A percentile compares a stretch with the other conserved stretches of the same genome.
Conservation (phyloP, 2,329 filamentous ascomycete species). For the Pseudogymnoascus sp. region DNA sequence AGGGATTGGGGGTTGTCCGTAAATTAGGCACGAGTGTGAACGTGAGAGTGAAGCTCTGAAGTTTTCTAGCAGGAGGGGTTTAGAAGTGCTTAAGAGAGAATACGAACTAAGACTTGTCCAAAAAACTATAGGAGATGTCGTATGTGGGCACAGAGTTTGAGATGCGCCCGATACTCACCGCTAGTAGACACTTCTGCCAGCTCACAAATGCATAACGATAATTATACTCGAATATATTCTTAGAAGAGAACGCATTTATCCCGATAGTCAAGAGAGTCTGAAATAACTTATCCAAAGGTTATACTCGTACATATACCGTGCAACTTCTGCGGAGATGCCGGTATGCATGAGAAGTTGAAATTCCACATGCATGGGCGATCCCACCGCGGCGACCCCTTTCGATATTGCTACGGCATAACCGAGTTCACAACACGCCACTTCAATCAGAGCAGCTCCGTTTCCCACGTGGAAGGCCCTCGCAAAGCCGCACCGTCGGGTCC, state of each 20-base stretch:
- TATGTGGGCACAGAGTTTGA: no score
- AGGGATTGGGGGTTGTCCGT: no score
- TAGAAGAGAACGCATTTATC: background rate
- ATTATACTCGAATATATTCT: background rate
- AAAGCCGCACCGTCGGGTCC: background rate
- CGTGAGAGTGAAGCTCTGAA: no score
- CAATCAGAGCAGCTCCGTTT: background rate
- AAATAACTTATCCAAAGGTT: background rate
- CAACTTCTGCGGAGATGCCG: background rate
- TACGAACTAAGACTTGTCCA: no score
- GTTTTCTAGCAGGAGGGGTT: no score
- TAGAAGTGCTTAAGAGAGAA: no score
- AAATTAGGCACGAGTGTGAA: no score
- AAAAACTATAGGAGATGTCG: no score
- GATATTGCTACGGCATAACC: background rate
- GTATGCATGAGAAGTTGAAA: background rate
- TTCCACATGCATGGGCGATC: background rate
- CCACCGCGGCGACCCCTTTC: background rate
- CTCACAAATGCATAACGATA: background rate
- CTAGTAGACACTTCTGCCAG: no score
- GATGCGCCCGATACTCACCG: no score
- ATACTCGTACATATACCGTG: background rate
- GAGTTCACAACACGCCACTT: background rate
- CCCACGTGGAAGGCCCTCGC: background rate
- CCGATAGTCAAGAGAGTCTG: background rate